These are phyloP conservation scores for Barnettozyma hawaiiensis DNA, from an alignment of 1,139 yeast genomes.

Conservation along the genomic window DNA sequence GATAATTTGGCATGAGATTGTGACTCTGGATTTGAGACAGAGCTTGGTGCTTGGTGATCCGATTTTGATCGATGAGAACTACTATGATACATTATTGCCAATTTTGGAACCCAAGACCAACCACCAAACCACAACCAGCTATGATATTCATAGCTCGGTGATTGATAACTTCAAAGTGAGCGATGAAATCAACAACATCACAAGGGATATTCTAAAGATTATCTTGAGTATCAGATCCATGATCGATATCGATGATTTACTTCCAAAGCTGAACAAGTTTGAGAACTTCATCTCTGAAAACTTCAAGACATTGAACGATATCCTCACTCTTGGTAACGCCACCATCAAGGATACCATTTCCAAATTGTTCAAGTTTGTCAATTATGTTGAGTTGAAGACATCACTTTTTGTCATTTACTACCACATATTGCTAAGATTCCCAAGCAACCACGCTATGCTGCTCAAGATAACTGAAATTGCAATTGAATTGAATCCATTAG, in stretches of 20 bases:
- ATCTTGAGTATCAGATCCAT: conserved; percentile 22
- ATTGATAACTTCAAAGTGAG: conserved; percentile 19
- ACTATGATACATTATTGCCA: conserved; percentile 38
- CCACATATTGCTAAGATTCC: conserved; percentile 20
- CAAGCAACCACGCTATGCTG: conserved; percentile 7
- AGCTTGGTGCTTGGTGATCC: conserved; percentile 41
- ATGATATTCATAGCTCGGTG: conserved; percentile 20
- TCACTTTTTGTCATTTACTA: conserved; percentile 23
- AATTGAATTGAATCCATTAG: conserved; percentile 20
- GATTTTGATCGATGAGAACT: conserved; percentile 29
- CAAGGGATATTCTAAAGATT: conserved; percentile 22
- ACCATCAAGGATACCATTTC: conserved; percentile 15
- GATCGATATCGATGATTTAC: conserved; percentile 19
- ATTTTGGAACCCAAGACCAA: conserved; percentile 13
- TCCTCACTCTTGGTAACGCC: conserved; percentile 18
- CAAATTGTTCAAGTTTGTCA: conserved; percentile 24
- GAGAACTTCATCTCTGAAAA: conserved; percentile 16
- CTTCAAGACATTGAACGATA: conserved; percentile 17
- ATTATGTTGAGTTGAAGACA: conserved; percentile 24
- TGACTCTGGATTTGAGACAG: conserved; percentile 33
- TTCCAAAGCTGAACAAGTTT: conserved; percentile 18
- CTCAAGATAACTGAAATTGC: conserved; percentile 12
- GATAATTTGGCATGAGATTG: conserved; percentile 49
- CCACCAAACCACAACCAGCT: conserved; percentile 13
- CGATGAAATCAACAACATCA: conserved; percentile 21